A percentile compares a stretch with the other conserved stretches of the same genome.
Evolutionary conservation across 495 filamentous ascomycete species (phyloP).

Genomic region (Parathielavia appendiculata): DNA sequence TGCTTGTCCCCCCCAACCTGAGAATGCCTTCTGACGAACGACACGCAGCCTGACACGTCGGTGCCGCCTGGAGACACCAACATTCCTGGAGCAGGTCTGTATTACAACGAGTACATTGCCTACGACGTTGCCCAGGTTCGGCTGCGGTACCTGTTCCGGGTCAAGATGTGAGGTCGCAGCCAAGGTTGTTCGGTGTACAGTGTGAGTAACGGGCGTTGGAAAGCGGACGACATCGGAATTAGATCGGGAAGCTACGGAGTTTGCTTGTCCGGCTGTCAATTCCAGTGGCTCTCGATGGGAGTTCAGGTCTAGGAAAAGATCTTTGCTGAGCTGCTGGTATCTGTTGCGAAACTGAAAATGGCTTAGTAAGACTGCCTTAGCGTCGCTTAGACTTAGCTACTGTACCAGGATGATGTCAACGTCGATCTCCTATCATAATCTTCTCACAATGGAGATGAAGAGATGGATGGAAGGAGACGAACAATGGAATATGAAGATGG

Average conservation of each 20-base stretch:
- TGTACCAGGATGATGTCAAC: no score
- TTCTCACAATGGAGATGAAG: no score
- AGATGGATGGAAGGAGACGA: no score
- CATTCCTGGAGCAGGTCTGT: conserved; percentile 33
- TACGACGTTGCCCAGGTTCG: conserved; percentile 77
- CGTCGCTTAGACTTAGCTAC: no score
- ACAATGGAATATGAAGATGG: no score
- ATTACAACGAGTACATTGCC: conserved; percentile 70
- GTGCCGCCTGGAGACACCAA: conserved; percentile 37
- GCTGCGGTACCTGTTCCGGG: conserved; percentile 69
- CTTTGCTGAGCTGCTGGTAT: background rate
- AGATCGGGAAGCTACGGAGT: background rate
- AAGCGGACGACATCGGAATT: background rate
- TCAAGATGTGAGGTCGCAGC: conserved; percentile 42
- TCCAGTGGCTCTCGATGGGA: no score
- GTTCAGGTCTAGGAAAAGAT: background rate
- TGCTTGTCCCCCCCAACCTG: background rate
- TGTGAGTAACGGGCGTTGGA: background rate
- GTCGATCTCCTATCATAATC: no score
- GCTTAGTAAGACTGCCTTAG: no score
- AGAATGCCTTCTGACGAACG: conserved; percentile 16
- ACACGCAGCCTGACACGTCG: conserved; percentile 44
- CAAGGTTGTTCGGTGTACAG: background rate
- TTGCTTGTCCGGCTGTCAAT: background rate
- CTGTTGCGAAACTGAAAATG: no score